Evolutionary conservation across 1,139 yeast species (phyloP).

Genomic region (Geotrichum reessii): DNA sequence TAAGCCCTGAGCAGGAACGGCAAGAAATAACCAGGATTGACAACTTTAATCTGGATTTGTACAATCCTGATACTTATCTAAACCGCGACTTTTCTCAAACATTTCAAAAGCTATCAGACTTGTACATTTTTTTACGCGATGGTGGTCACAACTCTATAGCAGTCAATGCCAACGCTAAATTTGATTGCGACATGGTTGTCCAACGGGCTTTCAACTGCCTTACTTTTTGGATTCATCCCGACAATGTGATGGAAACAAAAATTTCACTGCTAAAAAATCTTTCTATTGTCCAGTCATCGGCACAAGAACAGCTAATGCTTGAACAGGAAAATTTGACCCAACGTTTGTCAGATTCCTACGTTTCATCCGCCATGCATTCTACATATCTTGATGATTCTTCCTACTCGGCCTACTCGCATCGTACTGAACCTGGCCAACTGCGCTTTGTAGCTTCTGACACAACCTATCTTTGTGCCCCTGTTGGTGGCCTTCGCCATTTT

Average conservation of each 20-base stretch:
- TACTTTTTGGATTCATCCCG: constrained; percentile 40
- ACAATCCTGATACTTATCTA: constrained; percentile 49
- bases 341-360: not conserved
- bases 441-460: constrained; percentile 25
- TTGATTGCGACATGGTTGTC: constrained; percentile 37
- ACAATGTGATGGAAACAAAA: constrained; percentile 38
- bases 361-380: not conserved
- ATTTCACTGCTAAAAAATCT: constrained; percentile 35
- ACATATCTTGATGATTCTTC: constrained; percentile 33
- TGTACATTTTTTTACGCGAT: constrained; percentile 48
- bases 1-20: not conserved
- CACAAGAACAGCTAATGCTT: not conserved
- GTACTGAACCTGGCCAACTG: constrained; percentile 39
- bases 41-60: constrained; percentile 34
- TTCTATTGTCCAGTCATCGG: constrained; percentile 11
- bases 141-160: constrained; percentile 10
- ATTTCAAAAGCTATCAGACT: constrained; percentile 55
- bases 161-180: constrained; percentile 24
- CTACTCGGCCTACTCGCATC: not conserved
- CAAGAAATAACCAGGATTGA: constrained; percentile 24
- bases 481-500: constrained; percentile 49
- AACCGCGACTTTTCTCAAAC: constrained; percentile 61
- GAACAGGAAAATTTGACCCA: not conserved
- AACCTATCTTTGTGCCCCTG: constrained; percentile 43
- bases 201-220: constrained; percentile 26